Evolutionary conservation across 345 rosid species (phyloP).

Genomic region (Lenwebbia sp.): DNA sequence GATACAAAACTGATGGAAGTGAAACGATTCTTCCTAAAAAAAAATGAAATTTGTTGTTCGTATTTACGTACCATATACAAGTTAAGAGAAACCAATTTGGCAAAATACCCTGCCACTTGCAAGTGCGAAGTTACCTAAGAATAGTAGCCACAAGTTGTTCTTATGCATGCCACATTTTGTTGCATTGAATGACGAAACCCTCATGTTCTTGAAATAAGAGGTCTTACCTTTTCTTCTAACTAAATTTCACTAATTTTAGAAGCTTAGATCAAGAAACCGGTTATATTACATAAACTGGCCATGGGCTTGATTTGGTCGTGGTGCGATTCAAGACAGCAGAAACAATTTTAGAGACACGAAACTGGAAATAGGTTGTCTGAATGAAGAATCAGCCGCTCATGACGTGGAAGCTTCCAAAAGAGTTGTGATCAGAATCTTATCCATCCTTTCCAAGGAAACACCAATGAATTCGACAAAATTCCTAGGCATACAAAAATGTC

Average conservation of each 20-base stretch:
- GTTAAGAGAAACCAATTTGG: neutral
- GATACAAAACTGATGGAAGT: neutral
- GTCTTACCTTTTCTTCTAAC: neutral
- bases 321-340: neutral
- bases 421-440: neutral
- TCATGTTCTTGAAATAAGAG: neutral
- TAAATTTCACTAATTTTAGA: neutral
- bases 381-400: neutral
- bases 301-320: neutral
- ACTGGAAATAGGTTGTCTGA: neutral
- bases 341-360: neutral
- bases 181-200: neutral
- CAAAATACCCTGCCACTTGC: neutral
- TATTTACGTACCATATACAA: neutral
- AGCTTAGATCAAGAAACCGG: neutral
- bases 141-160: neutral
- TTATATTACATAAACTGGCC: neutral
- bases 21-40: neutral
- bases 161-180: neutral
- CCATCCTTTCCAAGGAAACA: neutral
- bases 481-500: neutral
- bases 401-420: neutral
- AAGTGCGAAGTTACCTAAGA: neutral
- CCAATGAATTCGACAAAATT: neutral
- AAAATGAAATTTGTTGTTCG: neutral